phyloP scores from a whole-genome alignment of 2,329 filamentous ascomycete species.

The Ophiostoma sp. region DNA sequence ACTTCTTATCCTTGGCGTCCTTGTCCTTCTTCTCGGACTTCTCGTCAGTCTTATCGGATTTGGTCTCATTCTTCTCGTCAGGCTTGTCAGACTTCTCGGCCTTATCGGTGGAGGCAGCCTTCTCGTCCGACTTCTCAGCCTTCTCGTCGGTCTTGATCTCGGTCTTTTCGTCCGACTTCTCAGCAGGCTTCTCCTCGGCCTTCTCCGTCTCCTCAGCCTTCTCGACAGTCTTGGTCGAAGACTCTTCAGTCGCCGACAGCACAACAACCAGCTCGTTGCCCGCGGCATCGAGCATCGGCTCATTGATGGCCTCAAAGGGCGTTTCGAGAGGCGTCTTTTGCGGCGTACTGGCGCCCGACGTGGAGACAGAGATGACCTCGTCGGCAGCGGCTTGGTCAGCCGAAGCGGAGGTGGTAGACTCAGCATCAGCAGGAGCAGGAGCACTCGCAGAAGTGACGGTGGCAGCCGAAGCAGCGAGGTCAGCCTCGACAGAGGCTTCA shows the following conservation, averaged over 20 bases:
- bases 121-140: background rate
- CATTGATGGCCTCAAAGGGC: constrained; percentile 33
- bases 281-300: constrained; percentile 28
- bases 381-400: background rate
- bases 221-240: background rate
- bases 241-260: constrained; percentile 31
- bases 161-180: background rate
- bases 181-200: background rate
- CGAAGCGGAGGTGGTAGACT: background rate
- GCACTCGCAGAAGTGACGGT: background rate
- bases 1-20: background rate
- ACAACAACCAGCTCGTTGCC: constrained; percentile 40
- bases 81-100: background rate
- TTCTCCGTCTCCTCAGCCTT: background rate
- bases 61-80: background rate
- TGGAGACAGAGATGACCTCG: constrained; percentile 26
- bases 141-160: background rate
- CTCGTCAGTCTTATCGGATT: background rate
- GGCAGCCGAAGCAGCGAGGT: background rate
- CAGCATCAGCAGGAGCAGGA: too few relatives aligned
- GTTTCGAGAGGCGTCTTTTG: constrained; percentile 36
- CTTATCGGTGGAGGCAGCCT: background rate
- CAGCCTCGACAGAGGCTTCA: background rate
- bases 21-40: background rate
- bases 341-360: constrained; percentile 32